A percentile compares a stretch with the other conserved stretches of the same genome.
These are phyloP conservation scores for Boletus tomentosulus DNA, from an alignment of 768 basidiomycete genomes.

Conservation along the genomic window DNA sequence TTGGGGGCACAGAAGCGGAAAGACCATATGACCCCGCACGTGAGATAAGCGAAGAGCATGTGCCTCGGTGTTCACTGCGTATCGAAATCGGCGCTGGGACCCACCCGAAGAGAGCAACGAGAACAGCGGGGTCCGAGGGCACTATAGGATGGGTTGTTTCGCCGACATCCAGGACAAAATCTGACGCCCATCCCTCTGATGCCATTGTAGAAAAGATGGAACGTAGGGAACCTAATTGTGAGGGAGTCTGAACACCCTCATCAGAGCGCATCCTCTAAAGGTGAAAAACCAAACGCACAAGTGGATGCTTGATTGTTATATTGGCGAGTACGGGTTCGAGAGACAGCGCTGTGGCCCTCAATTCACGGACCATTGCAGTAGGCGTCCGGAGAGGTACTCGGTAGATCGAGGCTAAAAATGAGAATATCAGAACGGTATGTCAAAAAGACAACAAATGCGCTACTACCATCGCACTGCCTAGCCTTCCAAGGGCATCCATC, in stretches of 20 bases:
- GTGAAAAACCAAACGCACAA: constrained; percentile 43
- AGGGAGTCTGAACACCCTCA: constrained; percentile 43
- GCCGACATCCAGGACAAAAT: constrained; percentile 10
- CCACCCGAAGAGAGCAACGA: constrained; percentile 51
- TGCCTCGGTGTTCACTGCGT: constrained; percentile 7
- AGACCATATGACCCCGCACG: constrained; percentile 26
- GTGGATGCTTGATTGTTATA: constrained; percentile 64
- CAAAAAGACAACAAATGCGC: background rate
- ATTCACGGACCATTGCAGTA: constrained; percentile 52
- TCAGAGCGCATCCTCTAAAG: constrained; percentile 6
- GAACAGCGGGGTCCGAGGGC: constrained; percentile 37
- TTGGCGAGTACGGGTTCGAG: constrained; percentile 52
- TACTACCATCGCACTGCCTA: constrained; percentile 74
- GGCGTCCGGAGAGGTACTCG: constrained; percentile 71
- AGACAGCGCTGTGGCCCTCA: constrained; percentile 50
- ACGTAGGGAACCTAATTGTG: constrained; percentile 51
- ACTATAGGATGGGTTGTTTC: constrained; percentile 10
- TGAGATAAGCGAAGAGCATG: constrained; percentile 18
- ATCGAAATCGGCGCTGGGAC: constrained; percentile 30
- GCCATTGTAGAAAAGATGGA: constrained; percentile 39
- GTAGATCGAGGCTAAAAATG: constrained; percentile 56
- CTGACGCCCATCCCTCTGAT: constrained; percentile 27
- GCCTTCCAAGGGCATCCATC: constrained; percentile 81
- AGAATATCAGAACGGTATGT: constrained; percentile 1
- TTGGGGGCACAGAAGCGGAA: constrained; percentile 27